Conservation (phyloP, 768 basidiomycete genomes). For the Auricularia sp. region DNA sequence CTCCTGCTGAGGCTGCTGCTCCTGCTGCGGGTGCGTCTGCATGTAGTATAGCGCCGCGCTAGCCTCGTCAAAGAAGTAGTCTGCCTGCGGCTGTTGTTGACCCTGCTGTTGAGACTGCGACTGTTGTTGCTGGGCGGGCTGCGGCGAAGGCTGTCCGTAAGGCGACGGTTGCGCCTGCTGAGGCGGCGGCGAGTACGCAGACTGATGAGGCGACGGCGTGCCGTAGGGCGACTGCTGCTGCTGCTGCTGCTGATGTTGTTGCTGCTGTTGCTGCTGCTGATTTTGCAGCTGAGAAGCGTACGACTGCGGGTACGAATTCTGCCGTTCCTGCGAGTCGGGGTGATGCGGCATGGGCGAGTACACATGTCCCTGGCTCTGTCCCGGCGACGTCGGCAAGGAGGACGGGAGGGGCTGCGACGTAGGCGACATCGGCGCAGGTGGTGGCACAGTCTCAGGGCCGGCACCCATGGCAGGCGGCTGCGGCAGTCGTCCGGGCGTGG, state of each 20-base stretch:
- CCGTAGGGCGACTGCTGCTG: neutral
- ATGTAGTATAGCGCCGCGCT: conserved; percentile 56
- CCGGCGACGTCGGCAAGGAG: neutral
- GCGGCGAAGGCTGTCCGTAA: neutral
- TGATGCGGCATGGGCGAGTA: no score
- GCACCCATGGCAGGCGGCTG: neutral
- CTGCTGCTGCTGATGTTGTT: neutral
- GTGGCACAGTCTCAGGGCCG: neutral
- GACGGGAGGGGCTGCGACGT: neutral
- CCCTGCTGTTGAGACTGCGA: conserved; percentile 13
- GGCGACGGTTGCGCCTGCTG: neutral
- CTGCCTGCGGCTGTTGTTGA: conserved; percentile 14
- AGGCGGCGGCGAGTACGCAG: neutral
- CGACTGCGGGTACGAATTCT: no score
- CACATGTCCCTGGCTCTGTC: neutral
- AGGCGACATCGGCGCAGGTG: neutral
- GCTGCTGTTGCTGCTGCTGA: neutral
- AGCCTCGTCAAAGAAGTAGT: conserved; percentile 41
- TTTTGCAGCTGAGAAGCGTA: neutral
- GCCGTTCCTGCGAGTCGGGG: no score
- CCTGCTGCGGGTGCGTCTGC: conserved; percentile 30
- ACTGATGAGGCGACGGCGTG: neutral
- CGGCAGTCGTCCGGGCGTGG: neutral
- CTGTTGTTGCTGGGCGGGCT: neutral
- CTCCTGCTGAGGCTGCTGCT: conserved; percentile 17